Evolutionary conservation across 2,329 filamentous ascomycete species (phyloP), one percentile per base, ranked within the genome.

Genomic region (Dryadomyces quercus-mongolicae): DNA sequence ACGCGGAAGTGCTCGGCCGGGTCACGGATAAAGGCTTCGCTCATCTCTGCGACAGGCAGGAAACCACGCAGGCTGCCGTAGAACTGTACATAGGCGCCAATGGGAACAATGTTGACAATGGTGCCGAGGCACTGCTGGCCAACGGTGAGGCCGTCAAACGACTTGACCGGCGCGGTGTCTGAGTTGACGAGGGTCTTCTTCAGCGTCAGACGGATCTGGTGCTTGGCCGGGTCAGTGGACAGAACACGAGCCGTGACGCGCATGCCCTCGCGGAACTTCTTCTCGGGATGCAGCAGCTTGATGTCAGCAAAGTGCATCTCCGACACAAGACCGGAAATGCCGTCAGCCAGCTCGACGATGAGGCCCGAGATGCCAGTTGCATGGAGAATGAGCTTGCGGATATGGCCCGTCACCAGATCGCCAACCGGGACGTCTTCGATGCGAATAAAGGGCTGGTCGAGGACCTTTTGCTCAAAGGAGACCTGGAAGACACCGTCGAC

Each of bases 181-280:
- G 88, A 93, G 69, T 96, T 95, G 60, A 98, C 81, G 18, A 98
- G 74, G 1, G 88, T 88, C 73, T 97, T 98, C 75, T 97, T 98
- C 61, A 98, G 68, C 0, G 93, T 97, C 59, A 98, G 76, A 36
- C 87, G 85, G 60, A 97, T 78, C 64, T 90, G 85, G 56, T 84
- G 83, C 70, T 85, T 92, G 51, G 80, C 76, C 2, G 81, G 69
- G 62, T 96, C 82, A 16, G 83, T 85, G 0, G 89, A 94, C 31
- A 98, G 71, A 25, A 98, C 88, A 57, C 92, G 80, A 20, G 87
- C 86, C 61, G 88, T 95, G 58, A 98, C 84, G 52, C 85, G 80
- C 68, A 88, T 80, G 1, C 90, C 90, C 66, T 92, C 88, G 57
- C 86, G 81, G 70, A 96, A 98, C 66, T 96, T 97, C 74, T 92